Evolutionary conservation across 495 filamentous ascomycete genomes (phyloP), one percentile per base, ranked within the genome.

Genomic region (Penicillium psychrofluorescens): DNA sequence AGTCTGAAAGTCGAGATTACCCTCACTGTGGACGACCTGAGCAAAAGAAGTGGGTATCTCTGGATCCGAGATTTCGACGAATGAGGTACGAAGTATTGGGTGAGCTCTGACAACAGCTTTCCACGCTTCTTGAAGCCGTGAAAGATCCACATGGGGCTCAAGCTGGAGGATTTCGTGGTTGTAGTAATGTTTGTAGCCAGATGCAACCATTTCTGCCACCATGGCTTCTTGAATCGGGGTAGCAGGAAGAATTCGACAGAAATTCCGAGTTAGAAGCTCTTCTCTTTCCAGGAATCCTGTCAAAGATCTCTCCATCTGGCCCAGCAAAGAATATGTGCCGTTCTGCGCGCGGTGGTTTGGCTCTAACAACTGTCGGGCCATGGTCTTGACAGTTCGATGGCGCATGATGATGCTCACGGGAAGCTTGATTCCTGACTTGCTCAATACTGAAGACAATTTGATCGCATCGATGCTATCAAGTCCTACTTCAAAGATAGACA

Each of bases 391-490:
- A 1, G 78, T 87, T 38, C 79, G 78, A n/a, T 67, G 68, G 46
- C 73, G 78, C 75, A 91, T 82, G 37, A 94, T 77, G 30, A 61
- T 59, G 56, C 85, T 84, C 10, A 86, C 75, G 8, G 81, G 71
- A 40, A 90, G 48, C 3, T 64, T 61, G 43, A 89, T 68, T 0
- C 75, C 77, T 11, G 55, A 49, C 39, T 64, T 71, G 49, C 76
- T 81, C 14, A 91, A 67, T 40, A 77, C 65, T 1, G 85, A 80
- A 11, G 84, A 79, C 5, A 88, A 59, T 54, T 83, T 87, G 59
- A 95, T 88, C 22, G 88, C 85, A 54, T 85, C 85, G 53, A 95
- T 91, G 12, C 90, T 95, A 60, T 95, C 90, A 12, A 95, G 72
- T 9, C 90, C 90, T 1, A 95, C 69, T 54, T 89, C 83, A 50